Evolutionary conservation across 2,329 filamentous ascomycete species (phyloP), one percentile per base, ranked within the genome.

Genomic region (Anisogramma anomala): DNA sequence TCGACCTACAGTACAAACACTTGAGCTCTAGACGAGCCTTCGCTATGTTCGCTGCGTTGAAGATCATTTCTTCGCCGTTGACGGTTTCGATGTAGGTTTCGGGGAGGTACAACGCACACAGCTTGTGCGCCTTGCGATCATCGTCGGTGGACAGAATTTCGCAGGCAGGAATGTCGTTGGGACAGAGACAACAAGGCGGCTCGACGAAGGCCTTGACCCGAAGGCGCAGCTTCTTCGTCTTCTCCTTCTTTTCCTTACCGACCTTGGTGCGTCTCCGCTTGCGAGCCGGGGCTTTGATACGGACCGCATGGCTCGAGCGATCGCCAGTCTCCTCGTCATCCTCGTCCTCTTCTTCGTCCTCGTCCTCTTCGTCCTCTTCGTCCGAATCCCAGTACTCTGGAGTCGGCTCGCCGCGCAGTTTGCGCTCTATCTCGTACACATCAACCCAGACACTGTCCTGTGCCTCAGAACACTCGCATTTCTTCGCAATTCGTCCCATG

Each of bases 401-500:
- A 4, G 85, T 85, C 43, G 84, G 81, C 58, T 96, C 88, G 32
- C 91, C 91, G 38, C 88, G 77, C 34, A 96, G 65, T 59, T 93
- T 95, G 47, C 91, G 84, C 62, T 98, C 87, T 43, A 98, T 93
- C 54, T 95, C 91, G 44, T 85, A 80, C 3, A 96, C 87, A 56
- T 98, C 88, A 39, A 98, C 87, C 88, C 93, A 98, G 3, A 98
- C 91, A 54, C 89, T 96, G 66, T 98, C 91, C 46, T 93, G 79
- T 50, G 94, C 88, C 45, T 91, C 77, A 53, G 91, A 87, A 57
- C 91, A 98, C 55, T 96, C 82, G 62, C 91, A 98, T 59, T 91
- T 93, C 63, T 95, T 94, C 13, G 91, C 91, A 51, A 94, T 87
- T 53, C 87, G 85, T 17, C 88, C 91, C 68, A 91, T 95, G 37